These are phyloP conservation scores for Trichocladium antarcticum DNA, from an alignment of 495 filamentous ascomycete genomes.

Conservation along the genomic window DNA sequence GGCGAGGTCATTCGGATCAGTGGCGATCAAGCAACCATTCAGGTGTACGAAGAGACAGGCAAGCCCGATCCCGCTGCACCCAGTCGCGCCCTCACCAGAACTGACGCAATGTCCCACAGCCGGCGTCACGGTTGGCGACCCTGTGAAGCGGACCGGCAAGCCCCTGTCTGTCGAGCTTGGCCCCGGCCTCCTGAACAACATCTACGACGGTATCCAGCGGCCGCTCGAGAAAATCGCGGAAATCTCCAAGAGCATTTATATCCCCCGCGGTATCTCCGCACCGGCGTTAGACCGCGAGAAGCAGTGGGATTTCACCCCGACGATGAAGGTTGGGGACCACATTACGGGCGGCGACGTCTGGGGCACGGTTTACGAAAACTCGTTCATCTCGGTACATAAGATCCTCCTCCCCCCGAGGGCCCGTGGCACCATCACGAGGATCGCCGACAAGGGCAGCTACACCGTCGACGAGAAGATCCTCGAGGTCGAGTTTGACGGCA, in stretches of 20 bases:
- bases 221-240: constrained; percentile 76
- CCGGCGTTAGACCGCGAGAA: constrained; percentile 78
- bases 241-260: constrained; percentile 78
- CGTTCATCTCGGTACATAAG: constrained; percentile 86
- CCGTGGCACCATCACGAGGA: constrained; percentile 79
- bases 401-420: constrained; percentile 89
- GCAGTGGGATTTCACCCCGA: constrained; percentile 92
- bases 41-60: constrained; percentile 99
- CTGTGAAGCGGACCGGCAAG: constrained; percentile 80
- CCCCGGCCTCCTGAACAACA: constrained; percentile 95
- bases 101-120: constrained; percentile 38
- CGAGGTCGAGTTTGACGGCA: constrained; percentile 93
- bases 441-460: constrained; percentile 81
- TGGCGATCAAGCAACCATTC: constrained; percentile 87
- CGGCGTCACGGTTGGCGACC: constrained; percentile 92
- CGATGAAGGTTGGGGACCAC: constrained; percentile 87
- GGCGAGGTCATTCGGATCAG: constrained; percentile 98
- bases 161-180: constrained; percentile 95
- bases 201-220: constrained; percentile 98
- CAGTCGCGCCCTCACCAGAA: constrained; percentile 1
- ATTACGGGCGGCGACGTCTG: constrained; percentile 93
- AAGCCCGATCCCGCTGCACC: constrained; percentile 17
- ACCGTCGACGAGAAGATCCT: constrained; percentile 90
- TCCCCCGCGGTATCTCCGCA: constrained; percentile 85
- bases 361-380: constrained; percentile 92